These are phyloP conservation scores for Phytopythium vexans DNA, from an alignment of 352 stramenopile genomes.

Conservation along the genomic window DNA sequence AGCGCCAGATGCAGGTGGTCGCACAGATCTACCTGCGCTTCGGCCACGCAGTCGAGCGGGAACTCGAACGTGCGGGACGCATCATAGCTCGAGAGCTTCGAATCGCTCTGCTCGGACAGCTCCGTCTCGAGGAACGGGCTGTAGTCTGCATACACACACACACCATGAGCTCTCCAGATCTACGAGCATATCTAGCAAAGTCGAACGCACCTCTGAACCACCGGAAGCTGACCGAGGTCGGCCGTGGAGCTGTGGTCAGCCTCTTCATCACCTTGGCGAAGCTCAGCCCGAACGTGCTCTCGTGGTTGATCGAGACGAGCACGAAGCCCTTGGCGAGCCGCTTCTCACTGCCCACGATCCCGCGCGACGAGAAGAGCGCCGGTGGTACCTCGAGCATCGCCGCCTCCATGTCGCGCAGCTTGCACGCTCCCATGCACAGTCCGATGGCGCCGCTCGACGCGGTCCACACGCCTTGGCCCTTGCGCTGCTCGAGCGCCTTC, in stretches of 20 bases:
- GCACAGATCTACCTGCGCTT: constrained; percentile 60
- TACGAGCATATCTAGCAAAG: not conserved
- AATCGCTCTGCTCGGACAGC: constrained; percentile 28
- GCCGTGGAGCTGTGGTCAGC: constrained; percentile 50
- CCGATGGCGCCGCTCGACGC: constrained; percentile 53
- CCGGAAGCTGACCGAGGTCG: constrained; percentile 72
- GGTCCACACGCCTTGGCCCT: constrained; percentile 66
- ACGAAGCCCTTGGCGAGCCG: constrained; percentile 70
- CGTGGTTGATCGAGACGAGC: constrained; percentile 71
- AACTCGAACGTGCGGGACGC: constrained; percentile 34
- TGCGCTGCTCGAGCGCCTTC: constrained; percentile 33
- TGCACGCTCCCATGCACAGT: constrained; percentile 49
- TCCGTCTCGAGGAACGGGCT: constrained; percentile 74
- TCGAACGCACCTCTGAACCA: constrained; percentile 56
- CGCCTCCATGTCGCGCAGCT: constrained; percentile 55
- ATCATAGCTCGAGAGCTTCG: constrained; percentile 10
- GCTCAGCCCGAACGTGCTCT: constrained; percentile 64
- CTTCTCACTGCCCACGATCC: constrained; percentile 40
- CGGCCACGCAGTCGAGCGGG: constrained; percentile 52
- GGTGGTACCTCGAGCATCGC: constrained; percentile 66
- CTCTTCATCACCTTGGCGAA: constrained; percentile 54
- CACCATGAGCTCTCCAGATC: not conserved
- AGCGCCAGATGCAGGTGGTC: constrained; percentile 62
- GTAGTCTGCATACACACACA: constrained; percentile 30
- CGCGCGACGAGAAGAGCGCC: constrained; percentile 56